Percentiles rank a stretch among this genome's conserved stretches.
Evolutionary conservation across 352 stramenopile species (phyloP).

Genomic region (Blastocystis sp.): DNA sequence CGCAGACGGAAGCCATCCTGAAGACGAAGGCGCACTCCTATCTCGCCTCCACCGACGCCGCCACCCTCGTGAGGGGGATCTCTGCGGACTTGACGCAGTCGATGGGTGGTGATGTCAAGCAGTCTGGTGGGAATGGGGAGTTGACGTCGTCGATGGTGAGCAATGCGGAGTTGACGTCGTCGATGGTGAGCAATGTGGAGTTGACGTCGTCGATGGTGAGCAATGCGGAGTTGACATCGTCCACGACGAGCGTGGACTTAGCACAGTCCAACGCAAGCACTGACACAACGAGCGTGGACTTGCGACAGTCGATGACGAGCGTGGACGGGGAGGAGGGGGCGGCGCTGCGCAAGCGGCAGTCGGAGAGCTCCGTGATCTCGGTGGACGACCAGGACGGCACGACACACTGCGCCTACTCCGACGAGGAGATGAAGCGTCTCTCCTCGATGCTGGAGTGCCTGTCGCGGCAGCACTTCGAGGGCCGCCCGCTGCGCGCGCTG

Average conservation of each 20-base stretch:
- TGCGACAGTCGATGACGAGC: too few species aligned
- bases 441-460: background rate
- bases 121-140: too few species aligned
- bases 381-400: slow-evolving; percentile 6
- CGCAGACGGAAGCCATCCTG: background rate
- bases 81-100: background rate
- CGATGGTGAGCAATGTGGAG: background rate
- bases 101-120: background rate
- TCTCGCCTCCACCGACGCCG: background rate
- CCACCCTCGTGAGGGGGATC: background rate
- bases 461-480: background rate
- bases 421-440: slow-evolving; percentile 15
- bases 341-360: background rate
- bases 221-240: too few species aligned
- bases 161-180: background rate
- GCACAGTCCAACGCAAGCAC: too few species aligned
- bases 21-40: background rate
- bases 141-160: background rate
- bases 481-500: background rate
- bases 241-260: too few species aligned
- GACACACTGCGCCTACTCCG: background rate
- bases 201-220: background rate
- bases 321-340: background rate
- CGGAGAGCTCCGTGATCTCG: slow-evolving; percentile 8
- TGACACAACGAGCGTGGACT: too few species aligned